These are phyloP conservation scores for Linum trigynum DNA, from an alignment of 345 rosid genomes.

Conservation along the genomic window DNA sequence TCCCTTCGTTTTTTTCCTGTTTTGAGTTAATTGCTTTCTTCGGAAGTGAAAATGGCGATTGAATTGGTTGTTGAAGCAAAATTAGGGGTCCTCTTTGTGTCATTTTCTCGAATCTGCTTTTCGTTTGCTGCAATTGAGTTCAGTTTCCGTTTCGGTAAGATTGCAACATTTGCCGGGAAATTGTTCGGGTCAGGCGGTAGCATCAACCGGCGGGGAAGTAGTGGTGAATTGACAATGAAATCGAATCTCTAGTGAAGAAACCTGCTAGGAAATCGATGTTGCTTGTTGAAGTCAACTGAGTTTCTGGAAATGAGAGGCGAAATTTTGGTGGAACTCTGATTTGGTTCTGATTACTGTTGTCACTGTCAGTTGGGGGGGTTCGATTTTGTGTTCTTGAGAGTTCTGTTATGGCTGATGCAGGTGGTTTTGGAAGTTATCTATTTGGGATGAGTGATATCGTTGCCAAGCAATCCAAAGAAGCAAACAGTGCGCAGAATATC, in stretches of 20 bases:
- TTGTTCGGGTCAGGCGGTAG: too few relatives aligned
- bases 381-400: neutral
- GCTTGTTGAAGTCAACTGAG: too few relatives aligned
- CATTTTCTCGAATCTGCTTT: neutral
- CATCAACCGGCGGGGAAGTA: too few relatives aligned
- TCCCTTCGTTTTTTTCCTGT: neutral
- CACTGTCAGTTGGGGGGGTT: neutral
- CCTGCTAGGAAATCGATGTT: too few relatives aligned
- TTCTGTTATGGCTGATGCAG: conserved; percentile 3
- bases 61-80: neutral
- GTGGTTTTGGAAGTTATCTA: conserved; percentile 30
- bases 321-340: neutral
- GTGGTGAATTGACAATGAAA: too few relatives aligned
- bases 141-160: too few relatives aligned
- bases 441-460: conserved; percentile 23
- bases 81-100: neutral
- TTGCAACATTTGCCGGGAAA: too few relatives aligned
- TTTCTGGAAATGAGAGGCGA: too few relatives aligned
- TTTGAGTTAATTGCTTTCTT: neutral
- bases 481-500: neutral
- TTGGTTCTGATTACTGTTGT: neutral
- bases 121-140: neutral
- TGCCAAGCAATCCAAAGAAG: conserved; percentile 18
- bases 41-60: neutral
- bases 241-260: too few relatives aligned